Base-by-base conservation (phyloP, 1,139 yeast genomes). In the Taiozyma sp. region DNA sequence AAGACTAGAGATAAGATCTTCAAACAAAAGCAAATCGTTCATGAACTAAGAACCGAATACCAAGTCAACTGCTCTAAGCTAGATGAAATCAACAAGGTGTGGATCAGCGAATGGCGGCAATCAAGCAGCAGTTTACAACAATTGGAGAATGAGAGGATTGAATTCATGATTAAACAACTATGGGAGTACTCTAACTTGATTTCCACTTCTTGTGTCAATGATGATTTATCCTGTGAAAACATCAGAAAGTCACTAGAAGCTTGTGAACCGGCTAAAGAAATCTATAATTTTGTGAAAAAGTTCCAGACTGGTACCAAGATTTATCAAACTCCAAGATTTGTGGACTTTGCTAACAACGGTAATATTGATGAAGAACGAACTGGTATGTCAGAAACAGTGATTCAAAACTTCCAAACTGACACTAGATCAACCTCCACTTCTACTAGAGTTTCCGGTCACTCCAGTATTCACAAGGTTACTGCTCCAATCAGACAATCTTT, bases 101-200 rank as follows among this genome's bases (percentile, higher is more conserved):
- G 91, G 87, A 76, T 81, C 51, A 71, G 80, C 42, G 96, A 90
- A 60, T 93, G 99, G 99, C 75, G 78, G 49, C 68, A 74, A 22
- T 75, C 88, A 0, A 78, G 91, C 44, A 80, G 77, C 55, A 83
- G 81, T 57, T 75, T 88, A 54, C 95, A 91, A 67, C 81, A 75
- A 53, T 69, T 88, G 56, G 99, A 93, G 64, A 80, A 80, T 47
- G 90, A 88, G 61, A 77, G 96, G 56, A 81, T 90, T 50, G 86
- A 86, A 60, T 78, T 84, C 53, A 65, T 88, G 51, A 88, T 90
- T 61, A 74, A 86, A 19, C 88, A 85, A 61, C 68, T 95, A 56
- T 95, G 96, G 85, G 86, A 84, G 44, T 91, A 77, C 65, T 84
- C 96, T 49, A 89, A 89, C 65, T 76, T 83, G 48, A 74, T 86